Base-by-base conservation (phyloP, 2,329 filamentous ascomycete genomes). In the Aureobasidium pullulans region DNA sequence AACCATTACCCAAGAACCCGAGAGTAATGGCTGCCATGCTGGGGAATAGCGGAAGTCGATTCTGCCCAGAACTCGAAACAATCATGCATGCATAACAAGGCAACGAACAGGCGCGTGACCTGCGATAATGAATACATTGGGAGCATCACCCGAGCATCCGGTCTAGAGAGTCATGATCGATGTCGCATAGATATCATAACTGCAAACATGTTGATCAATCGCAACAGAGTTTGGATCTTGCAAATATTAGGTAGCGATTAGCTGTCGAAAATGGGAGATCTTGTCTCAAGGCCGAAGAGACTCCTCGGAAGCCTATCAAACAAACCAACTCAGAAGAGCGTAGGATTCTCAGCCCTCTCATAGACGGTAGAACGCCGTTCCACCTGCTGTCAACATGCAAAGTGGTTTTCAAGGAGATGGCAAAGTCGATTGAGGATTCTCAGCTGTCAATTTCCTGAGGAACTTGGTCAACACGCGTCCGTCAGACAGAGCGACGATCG, bases 11-110 rank as follows among this genome's bases (percentile, higher is more conserved):
- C 23, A 23, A 23, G 23, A 23, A 23, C 23, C 23, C 31, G 31
- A 53, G 15, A 16, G 28, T 34, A 40, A 31, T 42, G 28, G 6
- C 36, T 16, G n/a, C 6, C 49, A 42, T 16, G 49, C 34, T 53
- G 19, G 36, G 28, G 47, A 49, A 49, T n/a, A 28, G 28, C 47
- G 32, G n/a, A 49, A 49, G 32, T 7, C 16, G 16, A 28, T 23
- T 10, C 4, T 52, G 36, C 48, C 48, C 36, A 52, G 48, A 15
- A 29, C 36, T 56, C 39, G 40, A 44, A 46, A 46, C 40, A 29
- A 46, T 43, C 40, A 32, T 46, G 52, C 39, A 56, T 44, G 52
- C 52, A 46, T 56, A 56, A 56, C 52, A 19, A 56, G 52, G 52
- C 52, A 44, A 52, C 19, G 13, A 31, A 40, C 36, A 16, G 36